Base-by-base conservation (phyloP, 2,329 filamentous ascomycete genomes). In the Claviceps fusiformis region DNA sequence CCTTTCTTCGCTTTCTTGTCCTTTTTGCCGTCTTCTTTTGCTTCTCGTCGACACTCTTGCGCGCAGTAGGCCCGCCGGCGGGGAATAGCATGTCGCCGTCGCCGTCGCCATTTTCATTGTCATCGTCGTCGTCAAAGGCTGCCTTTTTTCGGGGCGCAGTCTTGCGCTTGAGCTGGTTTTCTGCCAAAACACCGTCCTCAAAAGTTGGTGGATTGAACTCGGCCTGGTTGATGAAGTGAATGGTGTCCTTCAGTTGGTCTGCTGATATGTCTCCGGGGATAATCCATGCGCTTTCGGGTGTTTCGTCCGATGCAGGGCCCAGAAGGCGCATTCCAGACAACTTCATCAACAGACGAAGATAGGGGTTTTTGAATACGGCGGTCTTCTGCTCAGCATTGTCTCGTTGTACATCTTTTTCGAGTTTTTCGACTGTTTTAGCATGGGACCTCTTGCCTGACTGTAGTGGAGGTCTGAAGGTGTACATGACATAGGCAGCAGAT, bases 351-450 rank as follows among this genome's bases (percentile, higher is more conserved):
- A 97, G 81, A 39, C 91, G 86, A 2, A 97, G 77, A 63, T 92
- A 85, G 10, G 87, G 84, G 68, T 97, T 95, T 65, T 89, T 95
- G 74, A 95, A 95, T 70, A 95, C 83, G 31, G 89, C 86, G 27
- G 77, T 78, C 52, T 83, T 82, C 45, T 83, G 81, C 51, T 80
- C 76, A 49, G 87, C 81, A 46, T 79, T 82, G 56, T 86, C 82
- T 0, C 86, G 77, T 52, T 76, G 78, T 54, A 90, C 71, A 55
- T 71, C 81, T 15, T 19, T 17, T 31, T 4, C 6, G 17, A 29
- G 19, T n/a, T n/a, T n/a, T 29, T 50, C 19, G 48, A 39, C 37
- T 41, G 29, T 19, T 49, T 49, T 5, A 49, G 47, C 31, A 49
- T 49, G 47, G 17, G 3, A 17, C 47, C 17, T 49, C 47, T n/a